Percentiles rank a stretch among this genome's conserved stretches.
Conservation (phyloP, 2,329 filamentous ascomycete genomes). For the Zymoseptoria ardabiliae region DNA sequence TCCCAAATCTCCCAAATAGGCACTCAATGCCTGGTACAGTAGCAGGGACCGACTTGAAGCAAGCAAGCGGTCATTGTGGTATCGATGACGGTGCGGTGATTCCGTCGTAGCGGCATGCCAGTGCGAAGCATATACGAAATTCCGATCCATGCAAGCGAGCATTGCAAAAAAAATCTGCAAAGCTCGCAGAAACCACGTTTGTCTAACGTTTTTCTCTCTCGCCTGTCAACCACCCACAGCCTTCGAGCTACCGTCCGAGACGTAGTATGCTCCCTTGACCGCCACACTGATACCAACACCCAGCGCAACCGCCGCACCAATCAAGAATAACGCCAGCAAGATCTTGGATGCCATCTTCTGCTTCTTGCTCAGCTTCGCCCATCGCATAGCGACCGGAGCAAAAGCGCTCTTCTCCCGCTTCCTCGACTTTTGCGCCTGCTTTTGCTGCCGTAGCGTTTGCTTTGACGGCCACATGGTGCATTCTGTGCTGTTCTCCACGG, state of each 20-base stretch:
- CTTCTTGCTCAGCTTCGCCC: constrained; percentile 36
- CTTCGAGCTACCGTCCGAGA: constrained; percentile 27
- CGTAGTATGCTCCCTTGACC: constrained; percentile 43
- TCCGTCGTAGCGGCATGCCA: not conserved
- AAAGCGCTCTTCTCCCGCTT: constrained; percentile 30
- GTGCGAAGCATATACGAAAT: too few relatives aligned
- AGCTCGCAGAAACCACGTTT: not conserved
- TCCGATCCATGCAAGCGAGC: too few relatives aligned
- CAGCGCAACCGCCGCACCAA: constrained; percentile 41
- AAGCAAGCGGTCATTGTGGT: not conserved
- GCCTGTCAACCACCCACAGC: not conserved
- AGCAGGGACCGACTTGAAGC: not conserved
- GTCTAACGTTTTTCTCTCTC: not conserved
- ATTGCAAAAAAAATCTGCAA: not conserved
- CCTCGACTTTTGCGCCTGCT: constrained; percentile 30
- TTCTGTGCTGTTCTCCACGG: constrained; percentile 40
- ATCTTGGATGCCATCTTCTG: constrained; percentile 41
- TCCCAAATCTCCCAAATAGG: not conserved
- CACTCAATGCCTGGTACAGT: not conserved
- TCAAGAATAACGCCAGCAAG: constrained; percentile 37
- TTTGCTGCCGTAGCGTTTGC: constrained; percentile 40
- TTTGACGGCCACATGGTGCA: constrained; percentile 47
- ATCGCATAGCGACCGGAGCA: constrained; percentile 23
- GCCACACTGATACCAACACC: constrained; percentile 44
- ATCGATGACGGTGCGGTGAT: not conserved